Conservation (phyloP, 441 rosid genomes). For the Viola pubescens region DNA sequence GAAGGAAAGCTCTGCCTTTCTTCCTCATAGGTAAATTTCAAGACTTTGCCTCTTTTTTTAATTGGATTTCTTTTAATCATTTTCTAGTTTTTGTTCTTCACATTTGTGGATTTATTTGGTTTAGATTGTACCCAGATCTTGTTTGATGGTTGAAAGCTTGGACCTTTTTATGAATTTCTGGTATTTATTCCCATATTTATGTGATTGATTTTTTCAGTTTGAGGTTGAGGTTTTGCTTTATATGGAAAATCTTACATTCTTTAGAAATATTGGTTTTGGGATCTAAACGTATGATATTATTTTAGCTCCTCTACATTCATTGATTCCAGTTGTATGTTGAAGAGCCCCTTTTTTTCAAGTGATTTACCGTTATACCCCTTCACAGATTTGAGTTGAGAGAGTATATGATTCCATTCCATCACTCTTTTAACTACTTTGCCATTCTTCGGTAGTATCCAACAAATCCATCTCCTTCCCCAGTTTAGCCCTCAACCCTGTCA, state of each 20-base stretch:
- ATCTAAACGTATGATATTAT: conserved; percentile 8
- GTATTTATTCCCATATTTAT: background rate
- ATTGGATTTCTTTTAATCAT: background rate
- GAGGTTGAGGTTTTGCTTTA: conserved; percentile 8
- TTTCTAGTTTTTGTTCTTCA: background rate
- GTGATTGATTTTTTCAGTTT: conserved; percentile 5
- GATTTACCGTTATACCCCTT: conserved; percentile 27
- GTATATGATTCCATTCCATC: conserved; percentile 1
- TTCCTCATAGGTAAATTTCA: conserved; percentile 15
- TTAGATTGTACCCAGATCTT: conserved; percentile 1
- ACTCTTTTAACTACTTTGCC: conserved; percentile 1
- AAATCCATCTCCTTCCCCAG: conserved; percentile 1
- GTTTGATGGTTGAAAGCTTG: background rate
- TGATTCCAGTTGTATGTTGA: conserved; percentile 4
- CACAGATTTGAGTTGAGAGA: conserved; percentile 1
- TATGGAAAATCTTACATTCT: background rate
- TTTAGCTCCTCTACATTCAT: background rate
- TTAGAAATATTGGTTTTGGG: background rate
- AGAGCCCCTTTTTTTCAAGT: conserved; percentile 7
- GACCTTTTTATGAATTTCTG: background rate
- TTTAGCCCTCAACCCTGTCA: background rate
- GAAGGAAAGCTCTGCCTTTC: conserved; percentile 11
- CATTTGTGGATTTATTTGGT: background rate
- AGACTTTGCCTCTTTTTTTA: background rate
- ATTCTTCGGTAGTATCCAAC: conserved; percentile 6